Conservation (phyloP, 2,329 filamentous ascomycete genomes). For the Aureobasidium uvarum region DNA sequence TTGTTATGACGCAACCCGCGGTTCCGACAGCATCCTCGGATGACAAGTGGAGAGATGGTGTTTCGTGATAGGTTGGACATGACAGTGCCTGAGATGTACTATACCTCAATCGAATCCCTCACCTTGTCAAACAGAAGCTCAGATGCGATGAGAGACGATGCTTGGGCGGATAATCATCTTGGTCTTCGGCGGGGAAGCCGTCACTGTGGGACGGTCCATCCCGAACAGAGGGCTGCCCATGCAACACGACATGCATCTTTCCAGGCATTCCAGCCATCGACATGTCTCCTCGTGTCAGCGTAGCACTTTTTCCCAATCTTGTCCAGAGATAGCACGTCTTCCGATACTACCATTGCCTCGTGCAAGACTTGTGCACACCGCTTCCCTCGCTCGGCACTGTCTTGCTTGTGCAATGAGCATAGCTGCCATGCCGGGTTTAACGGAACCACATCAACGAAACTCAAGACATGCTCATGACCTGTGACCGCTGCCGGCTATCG, state of each 20-base stretch:
- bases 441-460: slow-evolving; percentile 1
- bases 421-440: slow-evolving; percentile 12
- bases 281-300: slow-evolving; percentile 8
- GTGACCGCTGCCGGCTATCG: slow-evolving; percentile 3
- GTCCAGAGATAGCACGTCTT: neutral
- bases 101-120: neutral
- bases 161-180: slow-evolving; percentile 7
- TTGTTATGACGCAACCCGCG: neutral
- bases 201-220: slow-evolving; percentile 4
- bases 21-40: neutral
- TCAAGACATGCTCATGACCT: slow-evolving; percentile 17
- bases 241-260: neutral
- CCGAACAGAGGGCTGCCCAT: slow-evolving; percentile 1
- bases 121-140: slow-evolving; percentile 7
- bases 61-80: slow-evolving; percentile 6
- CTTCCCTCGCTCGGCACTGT: slow-evolving; percentile 3
- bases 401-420: slow-evolving; percentile 6
- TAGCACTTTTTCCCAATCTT: slow-evolving; percentile 15
- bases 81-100: neutral
- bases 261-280: slow-evolving; percentile 14
- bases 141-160: neutral
- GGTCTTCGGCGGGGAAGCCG: slow-evolving; percentile 2
- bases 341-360: neutral
- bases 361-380: slow-evolving; percentile 8
- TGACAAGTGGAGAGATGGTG: neutral